Base-by-base conservation (phyloP, 495 filamentous ascomycete genomes). In the Penicillium taxi region DNA sequence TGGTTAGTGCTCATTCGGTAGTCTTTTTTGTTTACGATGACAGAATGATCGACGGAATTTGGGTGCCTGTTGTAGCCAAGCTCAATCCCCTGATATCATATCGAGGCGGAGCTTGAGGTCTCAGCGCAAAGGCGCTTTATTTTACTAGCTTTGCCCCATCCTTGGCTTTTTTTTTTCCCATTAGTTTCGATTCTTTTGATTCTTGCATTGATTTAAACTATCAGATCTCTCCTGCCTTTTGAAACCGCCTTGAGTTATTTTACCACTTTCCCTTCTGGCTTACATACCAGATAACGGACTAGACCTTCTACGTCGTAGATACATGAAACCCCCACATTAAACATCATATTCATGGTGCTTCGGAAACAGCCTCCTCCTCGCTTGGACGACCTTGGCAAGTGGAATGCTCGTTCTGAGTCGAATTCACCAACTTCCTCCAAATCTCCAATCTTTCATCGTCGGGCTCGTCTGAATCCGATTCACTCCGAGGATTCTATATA, bases 281-380 rank as follows among this genome's bases (percentile, higher is more conserved):
- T n/a, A n/a, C n/a, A n/a, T n/a, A n/a, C n/a, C n/a, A n/a, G n/a
- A n/a, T n/a, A n/a, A n/a, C n/a, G n/a, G n/a, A n/a, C n/a, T n/a
- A n/a, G n/a, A n/a, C n/a, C n/a, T n/a, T n/a, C n/a, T n/a, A n/a
- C n/a, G n/a, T n/a, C n/a, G n/a, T n/a, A n/a, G n/a, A n/a, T n/a
- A n/a, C n/a, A n/a, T n/a, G n/a, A n/a, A n/a, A n/a, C n/a, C n/a
- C n/a, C n/a, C n/a, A n/a, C n/a, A n/a, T n/a, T n/a, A n/a, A n/a
- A 21, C 21, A 6, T 41, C 26, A 34, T 47, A 56, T 66, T 66
- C 50, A 69, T 69, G 65, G 65, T 66, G 46, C 51, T 69, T 49
- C 61, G 65, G 44, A 69, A 69, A 52, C 55, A 50, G 50, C 59
- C 63, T 43, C 65, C 65, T 37, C 63, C 63, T 33, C 61, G 58